Evolutionary conservation across 2,329 filamentous ascomycete genomes (phyloP).

Genomic region (Aspergillus fumigatiaffinis): DNA sequence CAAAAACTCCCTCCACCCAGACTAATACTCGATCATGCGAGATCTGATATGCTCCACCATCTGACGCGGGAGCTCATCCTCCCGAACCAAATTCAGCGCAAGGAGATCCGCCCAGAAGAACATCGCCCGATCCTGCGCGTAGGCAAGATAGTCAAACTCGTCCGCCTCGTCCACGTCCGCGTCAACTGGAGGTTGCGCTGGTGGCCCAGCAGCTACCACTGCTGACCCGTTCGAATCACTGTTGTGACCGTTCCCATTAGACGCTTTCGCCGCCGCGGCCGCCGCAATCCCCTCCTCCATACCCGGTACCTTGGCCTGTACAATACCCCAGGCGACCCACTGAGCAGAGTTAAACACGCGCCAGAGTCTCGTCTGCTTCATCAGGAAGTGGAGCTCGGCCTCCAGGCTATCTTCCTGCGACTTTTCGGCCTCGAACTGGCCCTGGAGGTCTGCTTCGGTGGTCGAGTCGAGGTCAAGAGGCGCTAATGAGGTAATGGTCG

Average conservation of each 20-base stretch:
- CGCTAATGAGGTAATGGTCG: slow-evolving; percentile 48
- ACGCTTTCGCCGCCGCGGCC: slow-evolving; percentile 14
- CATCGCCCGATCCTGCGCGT: slow-evolving; percentile 83
- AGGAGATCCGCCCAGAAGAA: slow-evolving; percentile 95
- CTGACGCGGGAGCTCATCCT: slow-evolving; percentile 71
- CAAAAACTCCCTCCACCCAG: not conserved
- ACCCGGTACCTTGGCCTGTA: slow-evolving; percentile 83
- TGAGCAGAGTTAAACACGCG: slow-evolving; percentile 79
- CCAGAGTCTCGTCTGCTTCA: slow-evolving; percentile 81
- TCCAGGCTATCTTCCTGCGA: slow-evolving; percentile 63
- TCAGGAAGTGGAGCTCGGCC: slow-evolving; percentile 62
- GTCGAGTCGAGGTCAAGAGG: slow-evolving; percentile 80
- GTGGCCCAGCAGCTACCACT: slow-evolving; percentile 9
- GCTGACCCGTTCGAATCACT: not conserved
- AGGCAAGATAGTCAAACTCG: slow-evolving; percentile 89
- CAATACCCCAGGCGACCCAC: slow-evolving; percentile 95
- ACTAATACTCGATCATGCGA: slow-evolving; percentile 59
- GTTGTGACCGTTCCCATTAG: slow-evolving; percentile 12
- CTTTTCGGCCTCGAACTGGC: slow-evolving; percentile 54
- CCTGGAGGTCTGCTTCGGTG: slow-evolving; percentile 49
- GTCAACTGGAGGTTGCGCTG: slow-evolving; percentile 32
- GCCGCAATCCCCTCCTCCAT: slow-evolving; percentile 49
- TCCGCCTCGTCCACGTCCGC: slow-evolving; percentile 58
- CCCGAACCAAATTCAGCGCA: slow-evolving; percentile 66
- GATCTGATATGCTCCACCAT: slow-evolving; percentile 61